Conservation (phyloP, 495 filamentous ascomycete genomes). For the Stereocaulon alpinum region DNA sequence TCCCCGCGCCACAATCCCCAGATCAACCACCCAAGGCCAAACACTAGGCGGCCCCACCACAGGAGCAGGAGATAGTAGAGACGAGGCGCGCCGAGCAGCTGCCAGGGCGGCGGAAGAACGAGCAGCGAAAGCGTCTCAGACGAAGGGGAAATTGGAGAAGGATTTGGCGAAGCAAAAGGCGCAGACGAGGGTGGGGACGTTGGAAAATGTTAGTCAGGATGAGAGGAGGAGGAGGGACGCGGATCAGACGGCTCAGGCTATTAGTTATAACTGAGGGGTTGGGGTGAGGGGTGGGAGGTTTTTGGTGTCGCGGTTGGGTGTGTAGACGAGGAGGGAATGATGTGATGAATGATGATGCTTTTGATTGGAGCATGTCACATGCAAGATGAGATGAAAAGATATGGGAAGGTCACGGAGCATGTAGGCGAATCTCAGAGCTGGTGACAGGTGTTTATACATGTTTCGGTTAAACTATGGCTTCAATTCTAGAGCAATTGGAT, state of each 20-base stretch:
- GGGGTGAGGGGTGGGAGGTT: too few species aligned
- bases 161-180: conserved; percentile 57
- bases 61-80: neutral
- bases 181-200: conserved; percentile 49
- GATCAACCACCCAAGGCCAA: conserved; percentile 11
- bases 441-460: too few species aligned
- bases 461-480: neutral
- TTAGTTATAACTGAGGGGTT: conserved; percentile 40
- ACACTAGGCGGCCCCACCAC: conserved; percentile 7
- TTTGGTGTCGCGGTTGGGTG: too few species aligned
- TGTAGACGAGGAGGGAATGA: too few species aligned
- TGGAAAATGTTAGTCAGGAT: conserved; percentile 38
- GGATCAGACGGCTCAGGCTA: conserved; percentile 40
- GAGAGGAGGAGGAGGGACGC: conserved; percentile 49
- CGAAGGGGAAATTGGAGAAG: conserved; percentile 48
- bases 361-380: too few species aligned
- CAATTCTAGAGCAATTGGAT: too few species aligned
- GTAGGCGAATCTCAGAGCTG: neutral
- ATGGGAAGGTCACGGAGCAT: neutral
- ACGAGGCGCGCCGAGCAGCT: conserved; percentile 17
- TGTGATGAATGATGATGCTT: neutral
- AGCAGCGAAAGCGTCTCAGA: conserved; percentile 32
- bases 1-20: conserved; percentile 13
- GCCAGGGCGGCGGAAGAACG: conserved; percentile 19
- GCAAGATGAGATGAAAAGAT: neutral